Evolutionary conservation across 371 early-diverging fungal species (phyloP).

Genomic region (Mycotypha africana): DNA sequence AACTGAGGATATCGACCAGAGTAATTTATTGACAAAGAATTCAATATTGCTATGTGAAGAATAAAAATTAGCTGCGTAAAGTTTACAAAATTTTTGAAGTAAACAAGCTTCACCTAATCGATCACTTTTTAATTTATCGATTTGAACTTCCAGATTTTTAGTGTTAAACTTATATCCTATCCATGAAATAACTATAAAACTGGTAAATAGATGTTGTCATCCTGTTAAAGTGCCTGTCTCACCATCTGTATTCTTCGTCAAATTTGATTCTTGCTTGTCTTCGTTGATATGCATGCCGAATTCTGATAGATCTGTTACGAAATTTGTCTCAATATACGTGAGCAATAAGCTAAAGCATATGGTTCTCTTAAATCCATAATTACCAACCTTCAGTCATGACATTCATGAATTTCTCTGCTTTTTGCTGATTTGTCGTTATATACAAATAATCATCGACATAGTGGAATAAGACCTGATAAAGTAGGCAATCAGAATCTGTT

Average conservation of each 20-base stretch:
- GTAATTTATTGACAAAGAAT: too few relatives aligned
- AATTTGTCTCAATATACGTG: too few relatives aligned
- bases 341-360: too few relatives aligned
- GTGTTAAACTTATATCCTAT: slow-evolving; percentile 72
- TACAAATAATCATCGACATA: slow-evolving; percentile 83
- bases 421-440: slow-evolving; percentile 37
- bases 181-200: slow-evolving; percentile 81
- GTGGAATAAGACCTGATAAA: slow-evolving; percentile 57
- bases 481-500: not conserved
- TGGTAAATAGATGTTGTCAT: too few relatives aligned
- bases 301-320: too few relatives aligned
- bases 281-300: slow-evolving; percentile 24
- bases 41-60: too few relatives aligned
- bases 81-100: too few relatives aligned
- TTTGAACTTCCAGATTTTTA: slow-evolving; percentile 53
- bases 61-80: too few relatives aligned
- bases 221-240: too few relatives aligned
- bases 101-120: slow-evolving; percentile 1
- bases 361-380: too few relatives aligned
- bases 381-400: slow-evolving; percentile 50
- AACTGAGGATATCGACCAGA: too few relatives aligned
- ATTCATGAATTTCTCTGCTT: slow-evolving; percentile 28
- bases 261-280: slow-evolving; percentile 28
- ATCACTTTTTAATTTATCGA: slow-evolving; percentile 54
- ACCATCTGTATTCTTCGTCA: slow-evolving; percentile 12